Evolutionary conservation across 176 grass and related monocot genomes (phyloP).

Genomic region (Musa troglodytarum): DNA sequence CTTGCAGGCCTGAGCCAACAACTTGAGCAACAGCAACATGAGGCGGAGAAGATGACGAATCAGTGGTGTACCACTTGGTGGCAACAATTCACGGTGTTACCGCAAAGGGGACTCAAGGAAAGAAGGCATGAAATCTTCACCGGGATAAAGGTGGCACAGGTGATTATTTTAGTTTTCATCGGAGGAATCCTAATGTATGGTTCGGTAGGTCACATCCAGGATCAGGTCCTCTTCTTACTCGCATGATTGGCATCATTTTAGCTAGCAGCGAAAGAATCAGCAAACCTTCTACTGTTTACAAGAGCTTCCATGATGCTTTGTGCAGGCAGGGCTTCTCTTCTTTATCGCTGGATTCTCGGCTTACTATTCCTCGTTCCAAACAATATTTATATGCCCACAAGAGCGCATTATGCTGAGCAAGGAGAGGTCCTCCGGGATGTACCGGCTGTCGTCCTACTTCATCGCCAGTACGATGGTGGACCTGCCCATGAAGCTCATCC

Average conservation of each 20-base stretch:
- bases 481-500: conserved; percentile 37
- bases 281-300: too few species aligned
- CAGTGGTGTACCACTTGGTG: conserved; percentile 41
- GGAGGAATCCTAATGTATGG: conserved; percentile 25
- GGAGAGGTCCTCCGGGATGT: conserved; percentile 33
- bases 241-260: too few species aligned
- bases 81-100: conserved; percentile 30
- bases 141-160: conserved; percentile 17
- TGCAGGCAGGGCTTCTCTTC: conserved; percentile 33
- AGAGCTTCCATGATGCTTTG: too few species aligned
- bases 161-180: conserved; percentile 13
- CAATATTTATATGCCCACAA: conserved; percentile 34
- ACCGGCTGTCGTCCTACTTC: conserved; percentile 36
- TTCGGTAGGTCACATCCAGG: conserved; percentile 20
- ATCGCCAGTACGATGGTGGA: conserved; percentile 20
- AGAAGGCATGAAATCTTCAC: conserved; percentile 28
- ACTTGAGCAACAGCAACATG: neutral
- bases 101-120: conserved; percentile 31
- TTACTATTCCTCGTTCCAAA: conserved; percentile 21
- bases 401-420: conserved; percentile 33
- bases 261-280: too few species aligned
- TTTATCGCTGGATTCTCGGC: conserved; percentile 28
- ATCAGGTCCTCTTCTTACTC: conserved; percentile 16
- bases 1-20: conserved; percentile 4
- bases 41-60: conserved; percentile 6